A percentile compares a stretch with the other conserved stretches of the same genome.
Conservation (phyloP, 305 asterid genomes). For the Solanum hybrid region DNA sequence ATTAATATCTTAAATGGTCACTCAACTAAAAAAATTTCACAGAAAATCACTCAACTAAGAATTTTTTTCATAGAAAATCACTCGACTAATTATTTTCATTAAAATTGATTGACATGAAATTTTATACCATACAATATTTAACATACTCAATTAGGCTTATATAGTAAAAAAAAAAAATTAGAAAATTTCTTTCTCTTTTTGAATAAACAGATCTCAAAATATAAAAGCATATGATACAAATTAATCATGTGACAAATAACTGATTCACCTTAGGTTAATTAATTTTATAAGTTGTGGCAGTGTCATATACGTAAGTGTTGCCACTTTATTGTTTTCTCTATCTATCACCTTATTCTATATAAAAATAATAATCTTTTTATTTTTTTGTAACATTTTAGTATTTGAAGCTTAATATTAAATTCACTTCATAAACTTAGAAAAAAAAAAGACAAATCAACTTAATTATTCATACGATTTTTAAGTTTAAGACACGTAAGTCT, state of each 20-base stretch:
- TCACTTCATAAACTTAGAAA: background rate
- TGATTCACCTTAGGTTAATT: background rate
- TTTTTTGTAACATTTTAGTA: background rate
- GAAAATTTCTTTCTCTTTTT: too few relatives aligned
- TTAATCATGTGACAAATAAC: background rate
- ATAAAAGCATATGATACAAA: background rate
- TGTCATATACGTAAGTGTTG: background rate
- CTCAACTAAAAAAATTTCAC: too few relatives aligned
- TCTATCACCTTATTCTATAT: background rate
- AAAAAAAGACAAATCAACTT: background rate
- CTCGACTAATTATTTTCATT: background rate
- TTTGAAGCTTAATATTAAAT: background rate
- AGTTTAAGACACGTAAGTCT: background rate
- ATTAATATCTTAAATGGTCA: background rate
- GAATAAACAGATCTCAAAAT: background rate
- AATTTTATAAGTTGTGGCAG: background rate
- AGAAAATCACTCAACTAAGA: too few relatives aligned
- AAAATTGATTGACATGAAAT: background rate
- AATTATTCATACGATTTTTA: background rate
- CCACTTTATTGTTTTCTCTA: background rate
- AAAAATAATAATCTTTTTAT: background rate
- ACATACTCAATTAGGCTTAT: background rate
- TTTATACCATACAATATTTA: background rate
- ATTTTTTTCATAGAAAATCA: background rate
- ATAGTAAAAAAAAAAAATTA: background rate